Evolutionary conservation across 177 flowering plant genomes (phyloP), one percentile per base, ranked within the genome.

Genomic region (Tripterygium wilfordii): DNA sequence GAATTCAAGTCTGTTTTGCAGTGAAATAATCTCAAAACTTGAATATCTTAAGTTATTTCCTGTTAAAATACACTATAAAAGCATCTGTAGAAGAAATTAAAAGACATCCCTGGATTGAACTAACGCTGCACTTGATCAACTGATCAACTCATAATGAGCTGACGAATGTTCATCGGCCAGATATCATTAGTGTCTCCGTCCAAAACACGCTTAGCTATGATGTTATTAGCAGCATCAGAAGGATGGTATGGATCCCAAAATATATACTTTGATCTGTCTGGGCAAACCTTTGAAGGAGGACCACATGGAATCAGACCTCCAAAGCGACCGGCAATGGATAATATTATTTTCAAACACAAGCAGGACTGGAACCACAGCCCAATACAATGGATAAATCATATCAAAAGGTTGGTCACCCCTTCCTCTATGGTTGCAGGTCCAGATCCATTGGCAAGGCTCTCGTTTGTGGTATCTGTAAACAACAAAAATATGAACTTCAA

Each of bases 221-320:
- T 47, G 0, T 42, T 23, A 47, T 79, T 83, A 9, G 84, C 32
- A 42, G 97, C 83, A 36, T 83, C 92, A 1, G 84, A 59, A 3
- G 91, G 92, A 74, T 86, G 95, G 52, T 64, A 86, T 0, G 92
- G 61, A 52, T 89, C 97, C 97, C 97, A 86, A 33, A 89, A 89
- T 18, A 89, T 75, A 47, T 66, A 86, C 61, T 81, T 82, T 0
- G 86, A 75, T 53, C 97, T 63, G 49, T 86, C 85, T 3, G 16
- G 18, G 54, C 97, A 86, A 10, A 86, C 68, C 35, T 62, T 75
- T 0, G 86, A 83, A 5, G 58, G 3, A 3, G 77, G 75, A 0
- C 76, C 70, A 36, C 97, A 89, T 0, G 95, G 95, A 1, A 80
- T 22, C 17, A 86, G 35, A 0, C 97, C 92, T 10, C 97, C 97